phyloP scores from a whole-genome alignment of 1,139 yeast genomes.

The Blastobotrys arbuscula region DNA sequence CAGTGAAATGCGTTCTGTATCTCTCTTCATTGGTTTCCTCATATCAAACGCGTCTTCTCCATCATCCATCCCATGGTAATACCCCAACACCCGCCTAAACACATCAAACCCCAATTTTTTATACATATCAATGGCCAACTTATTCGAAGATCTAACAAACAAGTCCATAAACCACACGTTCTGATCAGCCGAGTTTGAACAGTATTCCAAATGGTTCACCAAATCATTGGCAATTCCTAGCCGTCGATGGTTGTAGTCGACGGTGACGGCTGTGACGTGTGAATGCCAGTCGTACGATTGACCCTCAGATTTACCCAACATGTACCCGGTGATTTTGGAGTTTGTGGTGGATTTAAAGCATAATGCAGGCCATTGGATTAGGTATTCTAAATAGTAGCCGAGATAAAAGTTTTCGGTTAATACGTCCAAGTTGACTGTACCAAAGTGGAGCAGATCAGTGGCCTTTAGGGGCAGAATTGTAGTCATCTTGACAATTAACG shows the following conservation, averaged over 20 bases:
- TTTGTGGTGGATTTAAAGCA: conserved; percentile 67
- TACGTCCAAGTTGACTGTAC: conserved; percentile 76
- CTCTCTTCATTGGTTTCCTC: conserved; percentile 51
- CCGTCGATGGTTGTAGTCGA: conserved; percentile 75
- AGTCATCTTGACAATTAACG: too few relatives aligned
- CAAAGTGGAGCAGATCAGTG: conserved; percentile 67
- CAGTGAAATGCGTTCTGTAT: conserved; percentile 35
- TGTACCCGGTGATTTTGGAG: conserved; percentile 31
- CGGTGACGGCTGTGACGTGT: conserved; percentile 94
- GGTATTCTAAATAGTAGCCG: conserved; percentile 77
- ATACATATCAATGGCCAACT: conserved; percentile 72
- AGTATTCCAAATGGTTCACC: conserved; percentile 65
- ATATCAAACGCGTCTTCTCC: conserved; percentile 76
- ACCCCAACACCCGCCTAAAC: conserved; percentile 83
- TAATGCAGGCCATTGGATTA: conserved; percentile 81
- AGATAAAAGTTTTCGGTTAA: conserved; percentile 86
- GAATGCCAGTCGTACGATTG: conserved; percentile 83
- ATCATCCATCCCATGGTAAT: conserved; percentile 48
- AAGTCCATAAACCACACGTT: conserved; percentile 80
- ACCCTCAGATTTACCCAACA: conserved; percentile 98
- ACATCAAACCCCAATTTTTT: conserved; percentile 82
- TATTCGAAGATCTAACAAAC: conserved; percentile 82
- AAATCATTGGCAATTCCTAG: conserved; percentile 72
- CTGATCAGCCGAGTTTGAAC: conserved; percentile 51
- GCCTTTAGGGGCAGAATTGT: conserved; percentile 81